These are phyloP conservation scores for Fusarium praegraminearum DNA, from an alignment of 2,329 filamentous ascomycete genomes.

Conservation along the genomic window DNA sequence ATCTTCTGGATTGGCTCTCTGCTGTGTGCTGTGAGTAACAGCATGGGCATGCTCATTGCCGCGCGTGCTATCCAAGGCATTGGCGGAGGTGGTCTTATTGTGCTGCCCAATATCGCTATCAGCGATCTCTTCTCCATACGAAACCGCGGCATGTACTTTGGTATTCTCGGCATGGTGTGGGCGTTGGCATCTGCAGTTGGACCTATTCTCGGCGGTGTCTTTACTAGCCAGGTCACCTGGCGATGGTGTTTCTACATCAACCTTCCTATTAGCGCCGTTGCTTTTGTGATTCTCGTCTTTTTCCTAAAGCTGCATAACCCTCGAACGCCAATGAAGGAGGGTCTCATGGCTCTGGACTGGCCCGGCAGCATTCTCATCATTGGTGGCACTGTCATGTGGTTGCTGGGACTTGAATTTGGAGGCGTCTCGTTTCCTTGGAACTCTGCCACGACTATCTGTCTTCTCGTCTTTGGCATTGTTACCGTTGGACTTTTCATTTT, in stretches of 20 bases:
- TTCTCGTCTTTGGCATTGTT: conserved; percentile 79
- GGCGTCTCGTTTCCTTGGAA: conserved; percentile 81
- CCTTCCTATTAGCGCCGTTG: conserved; percentile 60
- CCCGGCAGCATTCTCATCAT: conserved; percentile 70
- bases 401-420: conserved; percentile 88
- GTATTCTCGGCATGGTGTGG: conserved; percentile 68
- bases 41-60: conserved; percentile 66
- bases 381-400: conserved; percentile 84
- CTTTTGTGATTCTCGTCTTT: conserved; percentile 65
- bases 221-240: conserved; percentile 74
- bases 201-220: conserved; percentile 75
- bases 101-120: conserved; percentile 70
- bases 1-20: conserved; percentile 68
- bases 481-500: conserved; percentile 74
- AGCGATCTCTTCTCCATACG: conserved; percentile 67
- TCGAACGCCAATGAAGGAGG: conserved; percentile 70
- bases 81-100: conserved; percentile 68
- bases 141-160: conserved; percentile 64
- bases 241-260: conserved; percentile 79
- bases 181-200: conserved; percentile 74
- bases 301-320: conserved; percentile 77
- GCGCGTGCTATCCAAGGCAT: conserved; percentile 68
- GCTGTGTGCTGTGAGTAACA: conserved; percentile 63
- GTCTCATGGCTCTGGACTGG: conserved; percentile 74
- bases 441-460: conserved; percentile 79